Evolutionary conservation across 768 basidiomycete species (phyloP).

Genomic region (Termitomyces titanicus): DNA sequence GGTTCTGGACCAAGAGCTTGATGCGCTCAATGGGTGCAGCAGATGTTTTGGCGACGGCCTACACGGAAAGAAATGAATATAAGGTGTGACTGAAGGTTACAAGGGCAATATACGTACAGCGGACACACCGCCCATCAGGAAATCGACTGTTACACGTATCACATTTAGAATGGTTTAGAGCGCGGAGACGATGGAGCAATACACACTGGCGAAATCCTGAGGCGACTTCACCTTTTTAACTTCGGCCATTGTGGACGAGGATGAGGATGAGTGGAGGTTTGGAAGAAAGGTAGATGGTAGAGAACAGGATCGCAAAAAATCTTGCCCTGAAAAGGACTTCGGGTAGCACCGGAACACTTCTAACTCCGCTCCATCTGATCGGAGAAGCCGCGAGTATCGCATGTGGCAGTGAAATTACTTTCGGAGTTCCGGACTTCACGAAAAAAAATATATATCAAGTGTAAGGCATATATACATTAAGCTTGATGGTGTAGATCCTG

Average conservation of each 20-base stretch:
- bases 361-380: slow-evolving; percentile 37
- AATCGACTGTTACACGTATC: slow-evolving; percentile 60
- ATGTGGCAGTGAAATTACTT: slow-evolving; percentile 1
- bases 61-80: slow-evolving; percentile 20
- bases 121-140: slow-evolving; percentile 96
- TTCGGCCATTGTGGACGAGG: slow-evolving; percentile 72
- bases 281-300: slow-evolving; percentile 37
- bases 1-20: slow-evolving; percentile 97
- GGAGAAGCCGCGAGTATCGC: slow-evolving; percentile 12
- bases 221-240: slow-evolving; percentile 82
- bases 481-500: no score
- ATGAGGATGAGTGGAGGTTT: slow-evolving; percentile 53
- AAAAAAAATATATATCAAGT: not conserved
- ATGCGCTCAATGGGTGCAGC: slow-evolving; percentile 99
- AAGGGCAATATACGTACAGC: slow-evolving; percentile 52
- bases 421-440: not conserved
- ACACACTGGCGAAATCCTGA: slow-evolving; percentile 84
- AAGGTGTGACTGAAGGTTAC: not conserved
- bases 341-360: slow-evolving; percentile 45
- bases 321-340: slow-evolving; percentile 43
- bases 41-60: slow-evolving; percentile 98
- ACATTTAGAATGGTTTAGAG: slow-evolving; percentile 14
- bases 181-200: slow-evolving; percentile 2
- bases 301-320: slow-evolving; percentile 40
- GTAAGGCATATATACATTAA: no score